Evolutionary conservation across 306 rosid genomes (phyloP), one percentile per base, ranked within the genome.

Genomic region (Ormosia emarginata): DNA sequence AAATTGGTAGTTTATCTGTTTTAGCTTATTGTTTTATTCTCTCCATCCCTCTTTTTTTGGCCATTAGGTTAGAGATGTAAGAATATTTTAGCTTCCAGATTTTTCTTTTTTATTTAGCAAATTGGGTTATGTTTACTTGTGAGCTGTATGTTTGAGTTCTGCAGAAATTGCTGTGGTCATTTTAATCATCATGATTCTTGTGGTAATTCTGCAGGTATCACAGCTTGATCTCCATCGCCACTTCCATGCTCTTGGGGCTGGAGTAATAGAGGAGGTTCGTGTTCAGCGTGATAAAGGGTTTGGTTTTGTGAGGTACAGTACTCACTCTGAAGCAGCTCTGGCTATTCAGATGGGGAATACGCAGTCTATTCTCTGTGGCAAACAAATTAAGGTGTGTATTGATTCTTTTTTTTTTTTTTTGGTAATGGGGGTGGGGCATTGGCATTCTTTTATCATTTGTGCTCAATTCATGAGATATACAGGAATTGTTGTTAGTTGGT

Each of bases 271-370:
- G 87, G 99, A 95, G 89, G 98, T 95, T 6, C 94, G 99, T 52
- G 91, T 95, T 65, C 99, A 95, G 86, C 94, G 97, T 36, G 99
- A 95, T 55, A 95, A 95, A 78, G 99, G 99, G 47, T 95, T 95
- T 90, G 99, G 99, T 61, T 95, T 95, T 82, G 99, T 95, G 88
- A 90, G 99, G 83, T 95, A 83, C 67, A 88, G 86, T 83, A 86
- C 89, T 29, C 99, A 93, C 49, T 87, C 93, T 3, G 99, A 95
- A 92, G 98, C 99, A 81, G 95, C 98, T 81, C 82, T 93, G 81
- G 99, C 98, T 49, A 95, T 95, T 88, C 99, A 95, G 86, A 80
- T 93, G 86, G 99, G 99, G 65, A 95, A 95, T 78, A 8, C 92
- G 33, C 98, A 89, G 71, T 88, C 97, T 2, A 69, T 81, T 81